Evolutionary conservation across 2,329 filamentous ascomycete genomes (phyloP), one percentile per base, ranked within the genome.

Genomic region (Colletotrichum sp.): DNA sequence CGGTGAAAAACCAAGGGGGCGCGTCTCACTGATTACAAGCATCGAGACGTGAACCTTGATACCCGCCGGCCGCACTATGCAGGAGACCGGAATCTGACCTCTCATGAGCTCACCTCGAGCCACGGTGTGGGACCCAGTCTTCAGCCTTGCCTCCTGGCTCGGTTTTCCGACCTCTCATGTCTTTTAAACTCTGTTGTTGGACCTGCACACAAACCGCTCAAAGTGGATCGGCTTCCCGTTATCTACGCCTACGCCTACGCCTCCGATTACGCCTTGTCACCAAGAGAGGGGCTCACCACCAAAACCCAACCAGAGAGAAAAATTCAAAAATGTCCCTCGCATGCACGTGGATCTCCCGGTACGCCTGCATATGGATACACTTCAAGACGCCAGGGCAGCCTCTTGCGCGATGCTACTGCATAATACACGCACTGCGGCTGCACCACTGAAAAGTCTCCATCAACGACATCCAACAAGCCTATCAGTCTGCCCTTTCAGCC

Each of bases 111-210:
- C n/a, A 32, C n/a, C 24, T 63, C 21, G 10, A 32, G 36, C 32
- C 73, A 75, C 69, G 63, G 28, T 48, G 73, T 75, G 69, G 73
- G 48, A 62, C 43, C 24, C 24, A 28, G 21, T 8, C 32, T 58
- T 75, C 73, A 75, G 73, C 73, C 73, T 73, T 75, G 73, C 73
- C 56, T 75, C 73, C 69, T 75, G 69, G 43, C 34, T 67, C 55
- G 43, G 43, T 21, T 52, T 52, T 52, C 56, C 63, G 38, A 68
- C 43, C 34, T 75, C 62, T 67, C 28, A 58, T 64, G n/a, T 52
- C 43, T 52, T 52, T 52, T 52, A 52, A 52, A 52, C 43, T 52
- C 43, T 52, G 63, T 55, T 63, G 43, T 18, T 48, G 66, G 73
- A 61, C 38, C 55, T 48, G 63, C 55, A 74, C 62, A 71, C 55